Conservation (phyloP, 2,329 filamentous ascomycete species). For the Xylaria multiplex region DNA sequence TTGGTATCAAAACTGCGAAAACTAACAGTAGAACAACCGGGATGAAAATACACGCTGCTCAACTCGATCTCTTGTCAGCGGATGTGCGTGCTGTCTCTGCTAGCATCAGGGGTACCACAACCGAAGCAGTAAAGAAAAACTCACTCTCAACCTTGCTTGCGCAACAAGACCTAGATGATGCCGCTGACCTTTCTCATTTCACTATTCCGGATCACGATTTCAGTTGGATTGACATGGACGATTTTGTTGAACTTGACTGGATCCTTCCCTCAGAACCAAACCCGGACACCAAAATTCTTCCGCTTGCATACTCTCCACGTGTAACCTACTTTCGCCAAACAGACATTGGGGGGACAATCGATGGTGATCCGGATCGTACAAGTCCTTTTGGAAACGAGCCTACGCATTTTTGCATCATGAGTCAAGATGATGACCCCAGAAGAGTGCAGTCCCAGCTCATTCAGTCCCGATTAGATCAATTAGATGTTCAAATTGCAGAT, state of each 20-base stretch:
- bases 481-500: constrained; percentile 79
- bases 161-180: constrained; percentile 62
- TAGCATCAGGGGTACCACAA: constrained; percentile 81
- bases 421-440: constrained; percentile 85
- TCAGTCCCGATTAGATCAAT: constrained; percentile 78
- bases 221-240: constrained; percentile 99
- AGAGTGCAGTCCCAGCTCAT: constrained; percentile 89
- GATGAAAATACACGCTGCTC: constrained; percentile 95
- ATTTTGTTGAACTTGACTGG: constrained; percentile 98
- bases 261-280: constrained; percentile 89
- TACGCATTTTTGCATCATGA: constrained; percentile 96
- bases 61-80: constrained; percentile 89
- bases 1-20: constrained; percentile 77
- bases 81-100: constrained; percentile 95
- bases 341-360: constrained; percentile 83
- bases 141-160: constrained; percentile 62
- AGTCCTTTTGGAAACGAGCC: constrained; percentile 94
- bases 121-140: constrained; percentile 76
- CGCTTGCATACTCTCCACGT: constrained; percentile 89
- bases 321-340: constrained; percentile 98
- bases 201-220: constrained; percentile 95
- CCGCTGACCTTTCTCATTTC: constrained; percentile 83
- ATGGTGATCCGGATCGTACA: constrained; percentile 81
- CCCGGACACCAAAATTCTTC: constrained; percentile 92
- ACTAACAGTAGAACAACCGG: constrained; percentile 84